These are phyloP conservation scores for Talaromyces islandicus DNA, from an alignment of 2,329 filamentous ascomycete species.

Conservation along the genomic window DNA sequence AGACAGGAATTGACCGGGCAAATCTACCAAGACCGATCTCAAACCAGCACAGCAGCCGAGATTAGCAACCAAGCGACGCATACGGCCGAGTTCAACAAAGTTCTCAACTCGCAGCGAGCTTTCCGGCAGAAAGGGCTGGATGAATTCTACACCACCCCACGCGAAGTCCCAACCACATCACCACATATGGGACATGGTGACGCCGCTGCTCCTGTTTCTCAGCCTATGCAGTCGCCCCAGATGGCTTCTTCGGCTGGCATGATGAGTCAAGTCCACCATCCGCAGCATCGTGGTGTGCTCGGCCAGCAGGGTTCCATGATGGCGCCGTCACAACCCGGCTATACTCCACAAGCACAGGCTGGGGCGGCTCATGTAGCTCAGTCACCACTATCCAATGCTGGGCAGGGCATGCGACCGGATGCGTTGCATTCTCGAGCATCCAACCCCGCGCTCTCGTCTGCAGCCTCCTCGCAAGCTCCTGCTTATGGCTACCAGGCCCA, in stretches of 20 bases:
- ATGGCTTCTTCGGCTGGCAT: slow-evolving; percentile 21
- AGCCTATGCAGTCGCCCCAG: slow-evolving; percentile 35
- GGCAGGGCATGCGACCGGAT: slow-evolving; percentile 52
- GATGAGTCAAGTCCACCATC: slow-evolving; percentile 14
- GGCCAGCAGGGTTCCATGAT: slow-evolving; percentile 41
- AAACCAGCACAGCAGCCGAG: slow-evolving; percentile 69
- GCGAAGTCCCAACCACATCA: slow-evolving; percentile 64
- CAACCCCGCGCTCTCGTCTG: slow-evolving; percentile 51
- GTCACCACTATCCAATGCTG: slow-evolving; percentile 66
- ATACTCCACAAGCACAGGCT: slow-evolving; percentile 65
- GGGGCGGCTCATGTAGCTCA: slow-evolving; percentile 69
- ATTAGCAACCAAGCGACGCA: slow-evolving; percentile 81
- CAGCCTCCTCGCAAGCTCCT: slow-evolving; percentile 41
- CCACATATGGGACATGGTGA: slow-evolving; percentile 22
- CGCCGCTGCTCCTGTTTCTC: slow-evolving; percentile 26
- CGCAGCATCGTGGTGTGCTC: slow-evolving; percentile 26
- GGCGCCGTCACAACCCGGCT: slow-evolving; percentile 47
- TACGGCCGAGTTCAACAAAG: slow-evolving; percentile 85
- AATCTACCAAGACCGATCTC: slow-evolving; percentile 79
- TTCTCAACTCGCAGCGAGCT: slow-evolving; percentile 70
- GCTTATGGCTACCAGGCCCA: slow-evolving; percentile 54
- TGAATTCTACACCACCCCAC: slow-evolving; percentile 73
- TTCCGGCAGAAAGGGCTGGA: slow-evolving; percentile 75
- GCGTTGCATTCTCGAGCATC: slow-evolving; percentile 64
- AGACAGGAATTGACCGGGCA: slow-evolving; percentile 85